Evolutionary conservation across 129 eudicot genomes (phyloP).

Genomic region (Ambrosia trifida): DNA sequence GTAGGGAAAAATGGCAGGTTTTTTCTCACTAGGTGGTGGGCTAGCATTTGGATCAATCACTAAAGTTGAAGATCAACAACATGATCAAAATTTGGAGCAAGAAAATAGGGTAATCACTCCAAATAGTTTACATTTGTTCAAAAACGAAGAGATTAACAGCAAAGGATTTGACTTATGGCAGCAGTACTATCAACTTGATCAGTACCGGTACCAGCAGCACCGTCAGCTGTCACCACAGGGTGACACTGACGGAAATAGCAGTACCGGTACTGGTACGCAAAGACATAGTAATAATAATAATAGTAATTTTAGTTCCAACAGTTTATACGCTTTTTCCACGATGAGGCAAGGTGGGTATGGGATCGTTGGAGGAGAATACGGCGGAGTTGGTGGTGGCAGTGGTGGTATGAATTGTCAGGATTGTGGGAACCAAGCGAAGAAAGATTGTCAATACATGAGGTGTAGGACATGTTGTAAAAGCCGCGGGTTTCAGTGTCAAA

Average conservation of each 20-base stretch:
- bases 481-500: constrained; percentile 69
- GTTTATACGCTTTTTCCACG: constrained; percentile 18
- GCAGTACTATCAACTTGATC: constrained; percentile 55
- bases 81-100: constrained; percentile 6
- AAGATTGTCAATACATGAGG: constrained; percentile 66
- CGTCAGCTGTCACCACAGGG: constrained; percentile 23
- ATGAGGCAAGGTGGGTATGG: constrained; percentile 46
- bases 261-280: constrained; percentile 3
- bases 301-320: background rate
- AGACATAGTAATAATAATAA: constrained; percentile 25
- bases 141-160: constrained; percentile 73
- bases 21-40: constrained; percentile 58
- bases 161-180: constrained; percentile 84
- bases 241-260: background rate
- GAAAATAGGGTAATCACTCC: constrained; percentile 29
- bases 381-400: constrained; percentile 28
- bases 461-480: constrained; percentile 86
- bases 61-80: constrained; percentile 17
- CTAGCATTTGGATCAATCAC: constrained; percentile 19
- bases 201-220: constrained; percentile 32
- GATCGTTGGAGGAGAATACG: constrained; percentile 27
- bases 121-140: constrained; percentile 45
- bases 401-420: constrained; percentile 62
- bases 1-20: constrained; percentile 52
- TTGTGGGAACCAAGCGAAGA: constrained; percentile 85